Conservation (phyloP, 2,329 filamentous ascomycete species). For the Beauveria sp. region DNA sequence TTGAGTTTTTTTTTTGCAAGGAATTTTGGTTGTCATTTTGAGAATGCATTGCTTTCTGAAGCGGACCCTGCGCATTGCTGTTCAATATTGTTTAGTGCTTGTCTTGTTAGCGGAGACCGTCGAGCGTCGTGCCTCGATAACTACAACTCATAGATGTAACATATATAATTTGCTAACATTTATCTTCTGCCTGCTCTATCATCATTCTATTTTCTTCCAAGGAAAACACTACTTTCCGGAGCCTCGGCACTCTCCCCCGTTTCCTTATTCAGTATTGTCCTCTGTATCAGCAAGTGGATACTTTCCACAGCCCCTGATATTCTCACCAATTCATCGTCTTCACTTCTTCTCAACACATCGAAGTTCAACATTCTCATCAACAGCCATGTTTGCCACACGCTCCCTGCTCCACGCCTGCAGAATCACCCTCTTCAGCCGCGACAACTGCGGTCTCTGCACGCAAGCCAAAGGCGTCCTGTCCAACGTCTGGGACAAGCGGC, state of each 20-base stretch:
- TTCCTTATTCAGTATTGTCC: too few species aligned
- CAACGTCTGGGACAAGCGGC: conserved; percentile 56
- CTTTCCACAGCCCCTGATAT: not conserved
- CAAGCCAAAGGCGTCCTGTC: conserved; percentile 62
- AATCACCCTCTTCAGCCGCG: conserved; percentile 68
- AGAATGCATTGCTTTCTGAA: not conserved
- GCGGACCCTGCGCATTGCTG: not conserved
- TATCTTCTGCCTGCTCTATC: too few species aligned
- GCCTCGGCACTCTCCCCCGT: too few species aligned
- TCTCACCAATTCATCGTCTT: not conserved
- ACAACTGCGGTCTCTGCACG: conserved; percentile 63
- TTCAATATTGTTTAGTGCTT: too few species aligned
- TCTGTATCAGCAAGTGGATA: not conserved
- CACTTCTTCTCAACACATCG: not conserved
- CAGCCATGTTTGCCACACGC: conserved; percentile 42
- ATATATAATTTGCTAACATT: too few species aligned
- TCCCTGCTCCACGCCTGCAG: conserved; percentile 46
- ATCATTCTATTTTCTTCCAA: too few species aligned
- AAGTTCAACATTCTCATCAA: not conserved
- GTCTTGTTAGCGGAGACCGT: too few species aligned
- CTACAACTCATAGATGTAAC: too few species aligned
- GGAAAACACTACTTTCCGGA: too few species aligned
- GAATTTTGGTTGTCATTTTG: not conserved
- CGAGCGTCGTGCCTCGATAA: too few species aligned
- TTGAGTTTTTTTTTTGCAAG: not conserved